A percentile compares a stretch with the other conserved stretches of the same genome.
These are phyloP conservation scores for Mortierella sp. DNA, from an alignment of 371 early-diverging fungal species.

Conservation along the genomic window DNA sequence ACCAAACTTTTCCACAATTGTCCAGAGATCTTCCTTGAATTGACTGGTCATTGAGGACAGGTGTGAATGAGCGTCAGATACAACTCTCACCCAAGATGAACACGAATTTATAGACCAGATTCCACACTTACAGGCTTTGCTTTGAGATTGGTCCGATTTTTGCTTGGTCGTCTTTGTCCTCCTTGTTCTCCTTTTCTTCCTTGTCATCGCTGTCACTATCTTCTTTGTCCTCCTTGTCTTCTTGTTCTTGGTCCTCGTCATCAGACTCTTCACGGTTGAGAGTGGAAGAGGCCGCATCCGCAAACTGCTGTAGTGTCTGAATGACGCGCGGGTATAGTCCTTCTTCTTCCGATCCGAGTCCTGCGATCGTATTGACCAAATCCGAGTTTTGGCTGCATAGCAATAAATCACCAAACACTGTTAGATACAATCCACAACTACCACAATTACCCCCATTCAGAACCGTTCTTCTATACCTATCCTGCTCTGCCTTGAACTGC, in stretches of 20 bases:
- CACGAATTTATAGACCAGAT: not conserved
- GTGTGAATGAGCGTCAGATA: not conserved
- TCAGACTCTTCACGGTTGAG: constrained; percentile 27
- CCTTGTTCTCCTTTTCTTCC: not conserved
- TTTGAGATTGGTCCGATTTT: constrained; percentile 15
- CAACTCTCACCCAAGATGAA: too few relatives aligned
- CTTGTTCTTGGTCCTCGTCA: constrained; percentile 18
- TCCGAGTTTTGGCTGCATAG: constrained; percentile 25
- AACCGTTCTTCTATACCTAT: constrained; percentile 13
- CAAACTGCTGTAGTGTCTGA: constrained; percentile 41
- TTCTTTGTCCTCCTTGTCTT: constrained; percentile 10
- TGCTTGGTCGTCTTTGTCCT: too few relatives aligned
- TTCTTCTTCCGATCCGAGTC: constrained; percentile 38
- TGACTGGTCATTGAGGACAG: constrained; percentile 20
- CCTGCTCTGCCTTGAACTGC: constrained; percentile 16
- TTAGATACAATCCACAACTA: too few relatives aligned
- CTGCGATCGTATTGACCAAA: constrained; percentile 18
- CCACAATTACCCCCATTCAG: too few relatives aligned
- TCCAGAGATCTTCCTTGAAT: constrained; percentile 56
- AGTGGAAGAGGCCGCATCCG: constrained; percentile 33
- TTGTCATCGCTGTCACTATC: constrained; percentile 3
- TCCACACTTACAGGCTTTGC: constrained; percentile 29
- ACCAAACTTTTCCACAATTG: constrained; percentile 56
- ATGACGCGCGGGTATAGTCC: constrained; percentile 43
- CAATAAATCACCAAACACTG: not conserved